These are phyloP conservation scores for Citrullus mucosospermus DNA, from an alignment of 306 rosid species.

Conservation along the genomic window DNA sequence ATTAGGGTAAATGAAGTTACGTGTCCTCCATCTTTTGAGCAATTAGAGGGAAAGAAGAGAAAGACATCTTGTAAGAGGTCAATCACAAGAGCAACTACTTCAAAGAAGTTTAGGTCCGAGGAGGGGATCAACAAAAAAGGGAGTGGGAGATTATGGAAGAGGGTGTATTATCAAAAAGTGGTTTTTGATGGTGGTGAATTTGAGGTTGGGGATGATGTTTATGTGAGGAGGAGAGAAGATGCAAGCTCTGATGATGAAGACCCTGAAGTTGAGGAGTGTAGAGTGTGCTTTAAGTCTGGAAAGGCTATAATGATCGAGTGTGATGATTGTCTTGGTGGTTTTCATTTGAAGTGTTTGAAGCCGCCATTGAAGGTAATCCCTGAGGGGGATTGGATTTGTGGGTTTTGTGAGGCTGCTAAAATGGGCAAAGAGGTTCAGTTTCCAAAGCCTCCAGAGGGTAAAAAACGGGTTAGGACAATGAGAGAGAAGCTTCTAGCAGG, in stretches of 20 bases:
- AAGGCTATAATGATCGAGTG: slow-evolving; percentile 70
- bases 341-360: slow-evolving; percentile 75
- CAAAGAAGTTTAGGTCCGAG: slow-evolving; percentile 13
- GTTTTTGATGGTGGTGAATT: slow-evolving; percentile 78
- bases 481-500: slow-evolving; percentile 82
- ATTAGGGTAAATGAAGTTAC: slow-evolving; percentile 1
- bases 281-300: slow-evolving; percentile 51
- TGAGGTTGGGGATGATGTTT: slow-evolving; percentile 59
- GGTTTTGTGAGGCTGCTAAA: slow-evolving; percentile 54
- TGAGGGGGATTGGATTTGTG: slow-evolving; percentile 80
- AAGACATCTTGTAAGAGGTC: slow-evolving; percentile 22
- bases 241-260: slow-evolving; percentile 51
- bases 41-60: slow-evolving; percentile 39
- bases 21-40: slow-evolving; percentile 46
- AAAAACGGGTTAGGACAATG: slow-evolving; percentile 50
- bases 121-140: slow-evolving; percentile 4
- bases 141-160: slow-evolving; percentile 13
- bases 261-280: slow-evolving; percentile 63
- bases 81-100: slow-evolving; percentile 32
- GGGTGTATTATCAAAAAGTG: slow-evolving; percentile 53
- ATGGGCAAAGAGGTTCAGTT: slow-evolving; percentile 38
- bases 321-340: slow-evolving; percentile 79
- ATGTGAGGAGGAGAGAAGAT: slow-evolving; percentile 74
- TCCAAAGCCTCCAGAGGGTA: slow-evolving; percentile 56
- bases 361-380: slow-evolving; percentile 76